Conservation (phyloP, 306 rosid species). For the Lithocarpus polystachyus region DNA sequence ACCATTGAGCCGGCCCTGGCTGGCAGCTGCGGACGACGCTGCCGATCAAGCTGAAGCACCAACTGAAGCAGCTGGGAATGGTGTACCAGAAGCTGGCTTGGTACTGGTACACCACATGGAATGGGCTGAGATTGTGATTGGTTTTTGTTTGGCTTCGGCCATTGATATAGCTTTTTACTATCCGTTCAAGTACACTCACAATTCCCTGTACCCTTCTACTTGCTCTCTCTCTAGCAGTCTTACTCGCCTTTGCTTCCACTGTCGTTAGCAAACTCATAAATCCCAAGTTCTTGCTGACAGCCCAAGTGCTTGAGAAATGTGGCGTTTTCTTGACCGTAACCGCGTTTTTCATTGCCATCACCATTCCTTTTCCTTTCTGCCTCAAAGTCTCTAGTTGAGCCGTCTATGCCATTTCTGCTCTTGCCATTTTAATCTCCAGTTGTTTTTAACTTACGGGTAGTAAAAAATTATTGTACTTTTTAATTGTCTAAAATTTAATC, state of each 20-base stretch:
- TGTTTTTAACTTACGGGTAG: not conserved
- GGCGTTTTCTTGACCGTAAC: not conserved
- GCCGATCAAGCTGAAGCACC: too few species aligned
- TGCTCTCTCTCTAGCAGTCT: too few species aligned
- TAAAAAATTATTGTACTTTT: too few species aligned
- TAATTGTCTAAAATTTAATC: too few species aligned
- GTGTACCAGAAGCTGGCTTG: not conserved
- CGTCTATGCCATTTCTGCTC: too few species aligned
- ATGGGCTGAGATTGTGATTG: not conserved
- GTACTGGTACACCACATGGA: not conserved
- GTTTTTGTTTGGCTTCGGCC: not conserved
- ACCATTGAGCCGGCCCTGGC: too few species aligned
- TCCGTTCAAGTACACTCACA: not conserved
- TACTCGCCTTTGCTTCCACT: too few species aligned
- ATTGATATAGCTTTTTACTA: not conserved
- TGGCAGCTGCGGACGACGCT: too few species aligned
- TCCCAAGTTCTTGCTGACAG: not conserved
- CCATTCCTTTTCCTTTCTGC: not conserved
- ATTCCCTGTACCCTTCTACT: not conserved
- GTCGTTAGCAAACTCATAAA: too few species aligned
- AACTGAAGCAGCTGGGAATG: not conserved
- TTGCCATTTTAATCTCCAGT: not conserved
- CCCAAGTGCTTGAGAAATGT: not conserved
- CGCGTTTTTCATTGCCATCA: not conserved
- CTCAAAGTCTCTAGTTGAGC: not conserved